phyloP scores from a whole-genome alignment of 2,329 filamentous ascomycete genomes.

The Neonectria magnoliae region DNA sequence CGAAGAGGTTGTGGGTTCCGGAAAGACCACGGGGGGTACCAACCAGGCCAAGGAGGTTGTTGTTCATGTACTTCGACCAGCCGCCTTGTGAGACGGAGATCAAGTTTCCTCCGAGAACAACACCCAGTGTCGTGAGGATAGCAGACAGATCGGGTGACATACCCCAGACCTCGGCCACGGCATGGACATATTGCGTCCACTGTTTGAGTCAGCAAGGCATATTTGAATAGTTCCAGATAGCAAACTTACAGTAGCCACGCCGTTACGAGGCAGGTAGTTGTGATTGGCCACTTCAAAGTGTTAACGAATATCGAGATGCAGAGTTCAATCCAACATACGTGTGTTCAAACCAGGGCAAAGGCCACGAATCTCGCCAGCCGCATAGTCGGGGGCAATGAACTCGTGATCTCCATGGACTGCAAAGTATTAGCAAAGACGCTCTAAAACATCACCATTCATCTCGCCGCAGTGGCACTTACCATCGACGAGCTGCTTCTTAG shows the following conservation, averaged over 20 bases:
- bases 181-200: conserved; percentile 28
- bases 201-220: not conserved
- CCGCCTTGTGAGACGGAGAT: conserved; percentile 37
- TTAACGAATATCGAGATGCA: too few relatives aligned
- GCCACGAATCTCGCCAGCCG: conserved; percentile 30
- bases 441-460: conserved; percentile 8
- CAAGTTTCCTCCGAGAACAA: conserved; percentile 53
- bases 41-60: conserved; percentile 55
- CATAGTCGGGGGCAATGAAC: conserved; percentile 27
- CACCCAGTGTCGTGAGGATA: conserved; percentile 27
- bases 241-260: conserved; percentile 33
- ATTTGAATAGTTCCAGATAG: not conserved
- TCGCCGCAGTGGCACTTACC: conserved; percentile 5
- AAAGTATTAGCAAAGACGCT: not conserved
- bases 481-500: conserved; percentile 30
- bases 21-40: conserved; percentile 56
- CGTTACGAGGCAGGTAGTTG: conserved; percentile 37
- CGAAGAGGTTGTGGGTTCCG: conserved; percentile 65
- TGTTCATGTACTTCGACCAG: conserved; percentile 52
- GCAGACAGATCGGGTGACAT: conserved; percentile 28
- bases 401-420: conserved; percentile 28
- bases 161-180: conserved; percentile 32
- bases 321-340: not conserved
- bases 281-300: conserved; percentile 25
- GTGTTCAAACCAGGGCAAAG: conserved; percentile 36